Evolutionary conservation across 192 early-diverging fungal species (phyloP), one percentile per base, ranked within the genome.

Genomic region (Backusella sp.): DNA sequence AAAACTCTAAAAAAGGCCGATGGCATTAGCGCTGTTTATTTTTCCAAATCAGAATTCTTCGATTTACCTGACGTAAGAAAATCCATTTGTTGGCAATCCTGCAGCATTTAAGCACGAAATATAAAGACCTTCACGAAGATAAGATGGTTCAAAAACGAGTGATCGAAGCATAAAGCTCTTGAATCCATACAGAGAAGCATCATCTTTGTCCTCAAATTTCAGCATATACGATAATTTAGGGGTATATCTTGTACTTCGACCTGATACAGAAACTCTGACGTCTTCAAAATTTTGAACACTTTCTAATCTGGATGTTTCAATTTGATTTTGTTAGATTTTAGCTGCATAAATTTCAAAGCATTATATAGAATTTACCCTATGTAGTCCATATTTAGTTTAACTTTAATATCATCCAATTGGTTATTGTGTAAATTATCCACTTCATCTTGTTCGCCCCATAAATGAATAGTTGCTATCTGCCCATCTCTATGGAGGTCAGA

Each of bases 71-170:
- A 65, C 72, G 41, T 37, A 62, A 26, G 72, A 73, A 32, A 41
- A 73, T 1, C 36, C 35, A 65, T 26, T 73, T 17, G 35, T 12
- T 21, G 72, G 32, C 28, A 65, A 2, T 65, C 72, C 72, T 3
- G 35, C 5, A 17, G 72, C 56, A n/a, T 65, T 65, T 17, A 23
- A 23, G 2, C 30, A 15, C 17, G 19, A 32, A 17, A 62, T 26
- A 65, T 36, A 35, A 11, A 73, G 28, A 15, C 36, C 21, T 62
- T 73, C 72, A 41, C 72, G 72, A 15, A 73, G 30, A 65, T 73
- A 65, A 28, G 72, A 59, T 6, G 23, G 11, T 23, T 73, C 72
- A 56, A 36, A 19, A 66, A 56, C 72, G n/a, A 73, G 21, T 62
- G 72, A 53, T 6, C 72, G 72, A 19, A 73, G 59, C 56, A 41